These are phyloP conservation scores for Camelina neglecta DNA, from an alignment of 345 rosid species.

Conservation along the genomic window DNA sequence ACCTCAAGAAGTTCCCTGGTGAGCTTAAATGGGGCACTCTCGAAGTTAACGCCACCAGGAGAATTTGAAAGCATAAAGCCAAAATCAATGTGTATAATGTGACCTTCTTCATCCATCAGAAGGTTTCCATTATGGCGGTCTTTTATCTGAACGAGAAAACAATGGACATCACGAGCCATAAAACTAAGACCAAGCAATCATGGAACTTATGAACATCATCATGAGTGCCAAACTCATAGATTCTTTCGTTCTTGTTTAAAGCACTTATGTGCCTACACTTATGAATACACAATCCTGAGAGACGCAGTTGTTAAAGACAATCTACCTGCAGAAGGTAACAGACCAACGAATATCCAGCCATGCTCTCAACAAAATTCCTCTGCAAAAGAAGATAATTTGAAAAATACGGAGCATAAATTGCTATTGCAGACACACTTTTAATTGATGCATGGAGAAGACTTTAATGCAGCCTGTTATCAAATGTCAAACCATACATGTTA, in stretches of 20 bases:
- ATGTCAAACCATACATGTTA: not conserved
- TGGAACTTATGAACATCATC: not conserved
- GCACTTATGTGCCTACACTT: conserved; percentile 14
- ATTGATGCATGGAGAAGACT: conserved; percentile 5
- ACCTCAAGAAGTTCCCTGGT: conserved; percentile 99
- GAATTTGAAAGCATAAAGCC: conserved; percentile 99
- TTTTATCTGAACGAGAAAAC: conserved; percentile 60
- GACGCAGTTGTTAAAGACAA: not conserved
- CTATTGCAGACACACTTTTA: not conserved
- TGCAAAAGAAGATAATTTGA: conserved; percentile 45
- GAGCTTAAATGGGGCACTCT: conserved; percentile 98
- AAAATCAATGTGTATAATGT: conserved; percentile 96
- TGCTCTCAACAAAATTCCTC: conserved; percentile 99
- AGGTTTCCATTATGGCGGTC: conserved; percentile 98
- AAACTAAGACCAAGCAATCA: conserved; percentile 23
- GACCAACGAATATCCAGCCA: conserved; percentile 99
- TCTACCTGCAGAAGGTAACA: conserved; percentile 96
- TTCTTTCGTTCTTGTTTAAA: not conserved
- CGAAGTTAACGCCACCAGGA: conserved; percentile 98
- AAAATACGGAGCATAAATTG: conserved; percentile 7
- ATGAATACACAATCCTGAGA: conserved; percentile 13
- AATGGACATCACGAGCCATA: not conserved
- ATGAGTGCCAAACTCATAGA: not conserved
- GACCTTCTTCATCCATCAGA: conserved; percentile 95
- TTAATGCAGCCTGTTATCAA: not conserved